These are phyloP conservation scores for Guadua angustifolia DNA, from an alignment of 176 grass and related monocot species.

Conservation along the genomic window DNA sequence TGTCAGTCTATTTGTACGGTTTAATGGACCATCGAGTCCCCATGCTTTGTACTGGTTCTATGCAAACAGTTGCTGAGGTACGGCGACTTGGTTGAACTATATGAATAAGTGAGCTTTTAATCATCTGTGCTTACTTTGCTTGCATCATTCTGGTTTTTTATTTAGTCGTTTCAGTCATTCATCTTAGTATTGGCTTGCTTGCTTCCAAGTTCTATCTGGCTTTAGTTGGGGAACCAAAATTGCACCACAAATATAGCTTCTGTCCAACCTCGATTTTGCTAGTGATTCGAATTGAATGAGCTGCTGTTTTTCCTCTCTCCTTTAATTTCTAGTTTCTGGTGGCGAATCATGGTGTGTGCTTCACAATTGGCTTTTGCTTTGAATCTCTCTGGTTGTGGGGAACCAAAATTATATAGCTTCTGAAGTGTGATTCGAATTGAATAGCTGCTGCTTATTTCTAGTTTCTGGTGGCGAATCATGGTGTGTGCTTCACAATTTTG, in stretches of 20 bases:
- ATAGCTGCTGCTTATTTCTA: background rate
- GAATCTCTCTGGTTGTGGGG: too few species aligned
- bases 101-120: slow-evolving; percentile 36
- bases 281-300: too few species aligned
- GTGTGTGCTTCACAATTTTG: background rate
- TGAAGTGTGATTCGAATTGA: background rate
- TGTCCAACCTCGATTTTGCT: too few species aligned
- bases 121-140: background rate
- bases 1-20: background rate
- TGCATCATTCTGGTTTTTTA: background rate
- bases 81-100: background rate
- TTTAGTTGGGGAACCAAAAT: background rate
- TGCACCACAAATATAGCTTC: too few species aligned
- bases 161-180: background rate
- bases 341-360: too few species aligned
- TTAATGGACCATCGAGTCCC: slow-evolving; percentile 1
- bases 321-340: too few species aligned
- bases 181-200: background rate
- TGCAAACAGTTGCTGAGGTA: slow-evolving; percentile 5
- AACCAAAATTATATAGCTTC: background rate
- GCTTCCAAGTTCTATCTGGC: background rate
- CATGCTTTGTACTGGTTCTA: background rate
- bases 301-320: too few species aligned
- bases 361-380: too few species aligned
- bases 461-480: too few species aligned